Evolutionary conservation across 2,329 filamentous ascomycete species (phyloP), one percentile per base, ranked within the genome.

Genomic region (Diaporthe nobilis): DNA sequence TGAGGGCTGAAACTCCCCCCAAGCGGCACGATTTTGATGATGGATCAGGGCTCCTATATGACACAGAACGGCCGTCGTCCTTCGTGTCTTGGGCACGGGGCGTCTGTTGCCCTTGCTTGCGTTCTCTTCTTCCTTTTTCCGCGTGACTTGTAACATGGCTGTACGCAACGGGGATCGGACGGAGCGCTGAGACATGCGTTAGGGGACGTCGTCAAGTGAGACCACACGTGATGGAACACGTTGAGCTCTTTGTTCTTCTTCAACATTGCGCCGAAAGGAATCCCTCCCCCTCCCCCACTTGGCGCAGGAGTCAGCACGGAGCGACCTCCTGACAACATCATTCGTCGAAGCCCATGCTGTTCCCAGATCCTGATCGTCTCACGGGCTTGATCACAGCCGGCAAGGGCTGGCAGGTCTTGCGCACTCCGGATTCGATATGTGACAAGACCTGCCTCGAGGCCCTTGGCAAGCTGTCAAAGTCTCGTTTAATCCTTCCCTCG

Each of bases 211-310:
- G 74, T 61, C 65, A 70, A 55, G 71, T 76, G 71, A 76, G 74
- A 76, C 71, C 75, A 76, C 71, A 74, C 57, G 75, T 76, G 71
- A 74, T 49, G 55, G 71, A 44, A 74, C 75, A 76, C 75, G 75
- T 76, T 65, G 58, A 73, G n/a, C 61, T 60, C 51, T 47, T 44
- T 57, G 17, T 51, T 67, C 63, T 74, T 68, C 72, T 70, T 74
- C 53, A 60, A 55, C 60, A 55, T 72, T 20, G 20, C 70, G 55
- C 70, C 39, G 55, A 37, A 61, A 31, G 65, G 49, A 70, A 28
- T 25, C 31, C 7, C 49, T 22, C 49, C 47, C 20, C 42, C 13
- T 8, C 25, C 28, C 61, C 61, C 61, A 22, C 34, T 31, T 55
- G 65, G 65, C 65, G 34, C 34, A 70, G 47, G 65, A 70, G 42